Percentiles rank a stretch among this genome's conserved stretches.
phyloP scores from a whole-genome alignment of 2,329 filamentous ascomycete species.

The Didymella sp. region DNA sequence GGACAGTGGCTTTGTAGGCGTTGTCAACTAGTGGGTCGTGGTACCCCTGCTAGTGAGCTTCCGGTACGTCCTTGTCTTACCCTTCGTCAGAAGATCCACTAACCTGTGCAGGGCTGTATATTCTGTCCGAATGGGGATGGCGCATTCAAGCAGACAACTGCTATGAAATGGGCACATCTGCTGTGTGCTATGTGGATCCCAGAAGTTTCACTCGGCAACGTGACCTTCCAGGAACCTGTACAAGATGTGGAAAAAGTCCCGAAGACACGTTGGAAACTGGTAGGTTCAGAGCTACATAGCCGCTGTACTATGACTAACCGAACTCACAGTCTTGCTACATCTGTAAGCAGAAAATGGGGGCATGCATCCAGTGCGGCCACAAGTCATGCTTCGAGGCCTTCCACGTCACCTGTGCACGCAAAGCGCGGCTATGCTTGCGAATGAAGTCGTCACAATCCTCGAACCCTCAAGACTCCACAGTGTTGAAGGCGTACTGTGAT shows the following conservation, averaged over 20 bases:
- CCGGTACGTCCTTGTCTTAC: conserved; percentile 32
- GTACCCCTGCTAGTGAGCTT: conserved; percentile 72
- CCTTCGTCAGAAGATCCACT: conserved; percentile 10
- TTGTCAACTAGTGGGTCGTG: conserved; percentile 92
- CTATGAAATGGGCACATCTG: conserved; percentile 94
- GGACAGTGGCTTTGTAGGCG: conserved; percentile 98
- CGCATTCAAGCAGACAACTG: conserved; percentile 97
- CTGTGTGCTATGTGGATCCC: conserved; percentile 99
- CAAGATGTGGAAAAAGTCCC: conserved; percentile 98
- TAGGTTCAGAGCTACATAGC: conserved; percentile 33
- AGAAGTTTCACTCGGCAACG: conserved; percentile 92
- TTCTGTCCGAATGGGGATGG: conserved; percentile 98
- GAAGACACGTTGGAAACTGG: conserved; percentile 87
- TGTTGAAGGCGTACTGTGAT: conserved; percentile 94
- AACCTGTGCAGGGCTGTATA: conserved; percentile 68
- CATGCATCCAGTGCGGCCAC: conserved; percentile 97
- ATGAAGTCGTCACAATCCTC: conserved; percentile 92
- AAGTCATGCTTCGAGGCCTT: conserved; percentile 97
- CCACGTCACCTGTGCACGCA: conserved; percentile 92
- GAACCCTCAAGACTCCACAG: conserved; percentile 78
- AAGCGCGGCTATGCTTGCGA: conserved; percentile 85
- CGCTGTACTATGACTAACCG: conserved; percentile 23
- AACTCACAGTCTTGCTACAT: conserved; percentile 77
- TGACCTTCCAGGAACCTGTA: conserved; percentile 97
- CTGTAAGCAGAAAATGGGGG: conserved; percentile 96